phyloP scores from a whole-genome alignment of 2,329 filamentous ascomycete species.

The Boeremia exigua region DNA sequence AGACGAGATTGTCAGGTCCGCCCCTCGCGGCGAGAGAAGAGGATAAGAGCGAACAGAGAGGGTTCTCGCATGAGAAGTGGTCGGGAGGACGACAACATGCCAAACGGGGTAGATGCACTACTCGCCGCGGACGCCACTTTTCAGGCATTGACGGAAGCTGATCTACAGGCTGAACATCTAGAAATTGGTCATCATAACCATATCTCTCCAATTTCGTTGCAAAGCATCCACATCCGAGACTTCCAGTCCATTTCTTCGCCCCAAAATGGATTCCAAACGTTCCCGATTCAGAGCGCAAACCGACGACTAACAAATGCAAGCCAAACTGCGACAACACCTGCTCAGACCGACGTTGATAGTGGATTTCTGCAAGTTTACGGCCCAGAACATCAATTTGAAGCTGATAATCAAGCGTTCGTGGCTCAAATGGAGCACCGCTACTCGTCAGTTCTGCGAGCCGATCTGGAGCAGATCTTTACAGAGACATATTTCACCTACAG shows the following conservation, averaged over 20 bases:
- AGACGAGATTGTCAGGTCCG: constrained; percentile 21
- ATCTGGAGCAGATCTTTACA: constrained; percentile 28
- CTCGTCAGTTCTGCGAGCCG: constrained; percentile 20
- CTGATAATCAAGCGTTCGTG: constrained; percentile 28
- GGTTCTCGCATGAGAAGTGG: neutral
- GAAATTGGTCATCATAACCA: constrained; percentile 4
- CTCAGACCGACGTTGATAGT: constrained; percentile 26
- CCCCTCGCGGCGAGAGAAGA: constrained; percentile 28
- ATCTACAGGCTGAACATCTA: neutral
- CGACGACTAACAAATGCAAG: constrained; percentile 8
- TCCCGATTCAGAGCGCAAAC: neutral
- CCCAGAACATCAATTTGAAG: constrained; percentile 28
- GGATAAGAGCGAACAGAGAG: constrained; percentile 6
- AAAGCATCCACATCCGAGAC: constrained; percentile 3
- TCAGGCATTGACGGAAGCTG: neutral
- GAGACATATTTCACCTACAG: constrained; percentile 30
- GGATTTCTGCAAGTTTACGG: constrained; percentile 28
- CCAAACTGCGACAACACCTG: constrained; percentile 21
- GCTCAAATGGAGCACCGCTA: constrained; percentile 28
- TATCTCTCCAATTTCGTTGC: constrained; percentile 11
- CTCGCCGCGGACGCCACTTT: constrained; percentile 21
- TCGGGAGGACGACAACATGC: neutral
- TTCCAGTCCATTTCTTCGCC: constrained; percentile 15
- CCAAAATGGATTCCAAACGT: constrained; percentile 5
- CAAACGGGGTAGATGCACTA: constrained; percentile 20